Evolutionary conservation across 495 filamentous ascomycete genomes (phyloP).

Genomic region (Penicillium paxilli): DNA sequence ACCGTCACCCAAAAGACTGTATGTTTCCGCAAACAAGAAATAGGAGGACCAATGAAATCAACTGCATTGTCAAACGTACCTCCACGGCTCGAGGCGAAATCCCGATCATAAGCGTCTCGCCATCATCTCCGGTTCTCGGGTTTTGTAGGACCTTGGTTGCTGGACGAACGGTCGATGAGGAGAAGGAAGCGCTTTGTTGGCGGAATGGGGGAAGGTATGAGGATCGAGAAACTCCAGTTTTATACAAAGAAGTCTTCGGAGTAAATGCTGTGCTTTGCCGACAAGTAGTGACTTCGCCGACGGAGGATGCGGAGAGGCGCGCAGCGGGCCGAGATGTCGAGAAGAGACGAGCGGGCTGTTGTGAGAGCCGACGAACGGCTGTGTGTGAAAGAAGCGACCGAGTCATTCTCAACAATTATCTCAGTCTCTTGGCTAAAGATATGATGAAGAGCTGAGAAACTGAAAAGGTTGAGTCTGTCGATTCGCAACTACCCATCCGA

Average conservation of each 20-base stretch:
- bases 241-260: constrained; percentile 1
- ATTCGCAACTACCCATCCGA: constrained; percentile 21
- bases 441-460: constrained; percentile 5
- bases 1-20: background rate
- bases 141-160: constrained; percentile 38
- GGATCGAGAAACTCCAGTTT: background rate
- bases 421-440: background rate
- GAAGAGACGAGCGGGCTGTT: constrained; percentile 20
- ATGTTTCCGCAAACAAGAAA: background rate
- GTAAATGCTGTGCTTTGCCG: constrained; percentile 10
- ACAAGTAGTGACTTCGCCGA: constrained; percentile 15
- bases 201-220: background rate
- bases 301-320: constrained; percentile 40
- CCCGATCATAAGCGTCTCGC: constrained; percentile 75
- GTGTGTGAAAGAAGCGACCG: constrained; percentile 25
- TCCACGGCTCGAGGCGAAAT: constrained; percentile 81
- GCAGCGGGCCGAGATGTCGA: constrained; percentile 27
- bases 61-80: constrained; percentile 48
- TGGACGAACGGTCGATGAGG: constrained; percentile 29
- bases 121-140: constrained; percentile 58
- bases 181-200: constrained; percentile 29
- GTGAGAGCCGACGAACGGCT: constrained; percentile 23
- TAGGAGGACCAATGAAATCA: constrained; percentile 1
- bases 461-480: constrained; percentile 8
- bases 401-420: constrained; percentile 25